A percentile compares a stretch with the other conserved stretches of the same genome.
These are phyloP conservation scores for Forsythia suspensa DNA, from an alignment of 257 asterid species.

Conservation along the genomic window DNA sequence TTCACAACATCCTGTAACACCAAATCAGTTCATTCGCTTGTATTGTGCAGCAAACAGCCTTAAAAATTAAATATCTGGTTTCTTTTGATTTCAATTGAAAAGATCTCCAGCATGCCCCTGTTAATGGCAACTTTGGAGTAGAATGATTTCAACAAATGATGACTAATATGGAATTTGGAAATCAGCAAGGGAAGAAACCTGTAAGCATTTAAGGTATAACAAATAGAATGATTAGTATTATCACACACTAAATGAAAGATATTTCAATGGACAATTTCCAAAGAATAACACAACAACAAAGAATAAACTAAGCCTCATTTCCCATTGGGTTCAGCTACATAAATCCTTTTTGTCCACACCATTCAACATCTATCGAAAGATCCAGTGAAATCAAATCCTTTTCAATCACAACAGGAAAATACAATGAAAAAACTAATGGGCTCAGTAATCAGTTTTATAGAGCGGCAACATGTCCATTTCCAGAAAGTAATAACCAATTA, in stretches of 20 bases:
- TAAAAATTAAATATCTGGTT: neutral
- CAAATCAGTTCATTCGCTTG: neutral
- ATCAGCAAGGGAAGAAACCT: too few relatives aligned
- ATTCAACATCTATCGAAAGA: neutral
- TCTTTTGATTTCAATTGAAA: neutral
- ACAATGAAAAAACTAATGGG: too few relatives aligned
- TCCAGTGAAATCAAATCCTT: neutral
- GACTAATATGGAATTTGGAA: neutral
- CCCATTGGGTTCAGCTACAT: neutral
- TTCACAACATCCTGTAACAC: conserved; percentile 78
- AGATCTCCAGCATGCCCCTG: neutral
- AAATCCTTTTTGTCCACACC: neutral
- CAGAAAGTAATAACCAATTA: neutral
- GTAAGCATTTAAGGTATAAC: too few relatives aligned
- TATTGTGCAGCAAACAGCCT: conserved; percentile 6
- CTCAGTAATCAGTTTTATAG: neutral
- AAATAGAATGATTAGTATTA: too few relatives aligned
- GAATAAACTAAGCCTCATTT: neutral
- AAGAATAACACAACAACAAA: too few relatives aligned
- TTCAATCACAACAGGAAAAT: neutral
- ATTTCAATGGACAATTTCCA: too few relatives aligned
- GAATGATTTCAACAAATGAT: neutral
- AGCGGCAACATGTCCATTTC: neutral
- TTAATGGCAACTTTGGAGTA: neutral
- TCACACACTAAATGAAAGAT: neutral